A percentile compares a stretch with the other conserved stretches of the same genome.
Evolutionary conservation across 768 basidiomycete species (phyloP).

Genomic region (Suillus hirtellus): DNA sequence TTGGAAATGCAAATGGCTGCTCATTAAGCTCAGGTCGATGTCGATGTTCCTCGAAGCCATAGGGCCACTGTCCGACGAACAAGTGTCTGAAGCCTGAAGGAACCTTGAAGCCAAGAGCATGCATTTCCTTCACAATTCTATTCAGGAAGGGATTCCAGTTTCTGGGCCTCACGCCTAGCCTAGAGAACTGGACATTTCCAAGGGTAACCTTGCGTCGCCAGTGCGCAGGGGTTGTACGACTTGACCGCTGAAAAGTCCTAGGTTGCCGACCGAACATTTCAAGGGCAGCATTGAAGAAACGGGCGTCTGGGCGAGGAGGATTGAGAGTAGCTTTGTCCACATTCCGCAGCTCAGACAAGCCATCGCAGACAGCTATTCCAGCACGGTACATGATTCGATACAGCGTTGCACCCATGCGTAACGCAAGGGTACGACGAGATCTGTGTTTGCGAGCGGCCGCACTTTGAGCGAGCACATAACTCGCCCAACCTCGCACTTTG

Average conservation of each 20-base stretch:
- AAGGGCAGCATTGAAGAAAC: constrained; percentile 67
- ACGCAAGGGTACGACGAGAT: constrained; percentile 30
- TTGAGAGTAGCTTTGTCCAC: constrained; percentile 30
- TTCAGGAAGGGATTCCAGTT: constrained; percentile 37
- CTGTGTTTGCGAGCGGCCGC: constrained; percentile 21
- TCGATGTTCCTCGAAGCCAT: constrained; percentile 20
- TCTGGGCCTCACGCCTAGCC: constrained; percentile 24
- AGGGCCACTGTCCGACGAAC: constrained; percentile 38
- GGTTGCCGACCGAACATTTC: constrained; percentile 39
- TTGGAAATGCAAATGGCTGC: constrained; percentile 31
- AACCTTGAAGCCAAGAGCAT: constrained; percentile 39
- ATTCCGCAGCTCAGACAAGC: constrained; percentile 23
- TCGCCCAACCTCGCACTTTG: constrained; percentile 38
- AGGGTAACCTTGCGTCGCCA: constrained; percentile 33
- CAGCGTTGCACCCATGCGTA: constrained; percentile 33
- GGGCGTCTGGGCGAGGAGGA: constrained; percentile 53
- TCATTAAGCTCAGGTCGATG: constrained; percentile 17
- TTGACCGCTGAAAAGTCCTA: constrained; percentile 20
- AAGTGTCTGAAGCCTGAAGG: constrained; percentile 42
- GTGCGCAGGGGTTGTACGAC: constrained; percentile 20
- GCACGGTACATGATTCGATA: constrained; percentile 39
- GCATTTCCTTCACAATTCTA: constrained; percentile 40
- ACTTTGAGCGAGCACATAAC: constrained; percentile 28
- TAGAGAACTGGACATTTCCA: constrained; percentile 30
- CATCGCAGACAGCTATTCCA: constrained; percentile 28